Conservation (phyloP, 495 filamentous ascomycete species). For the Apodospora peruviana region DNA sequence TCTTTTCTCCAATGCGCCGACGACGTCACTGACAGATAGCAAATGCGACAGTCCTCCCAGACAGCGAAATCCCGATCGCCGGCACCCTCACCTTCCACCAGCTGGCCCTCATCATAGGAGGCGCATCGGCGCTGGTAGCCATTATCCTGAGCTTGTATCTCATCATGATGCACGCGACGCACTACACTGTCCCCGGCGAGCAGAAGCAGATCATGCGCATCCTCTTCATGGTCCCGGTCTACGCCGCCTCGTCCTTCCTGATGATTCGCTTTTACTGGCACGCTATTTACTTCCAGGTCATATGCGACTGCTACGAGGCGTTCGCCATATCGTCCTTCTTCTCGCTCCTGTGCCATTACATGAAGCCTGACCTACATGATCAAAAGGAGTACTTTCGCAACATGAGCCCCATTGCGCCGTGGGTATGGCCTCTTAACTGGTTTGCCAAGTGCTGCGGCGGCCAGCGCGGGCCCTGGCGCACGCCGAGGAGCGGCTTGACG, state of each 20-base stretch:
- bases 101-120: conserved; percentile 47
- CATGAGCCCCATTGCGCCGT: conserved; percentile 55
- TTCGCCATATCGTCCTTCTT: conserved; percentile 92
- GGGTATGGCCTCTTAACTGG: conserved; percentile 72
- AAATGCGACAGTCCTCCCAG: conserved; percentile 17
- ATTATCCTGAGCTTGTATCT: conserved; percentile 54
- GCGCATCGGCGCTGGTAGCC: conserved; percentile 49
- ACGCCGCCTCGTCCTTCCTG: conserved; percentile 72
- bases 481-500: conserved; percentile 76
- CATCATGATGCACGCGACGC: conserved; percentile 70
- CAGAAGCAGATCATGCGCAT: conserved; percentile 92
- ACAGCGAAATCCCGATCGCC: conserved; percentile 35
- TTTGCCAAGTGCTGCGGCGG: conserved; percentile 64
- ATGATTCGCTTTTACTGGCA: conserved; percentile 73
- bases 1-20: too few species aligned
- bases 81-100: conserved; percentile 52
- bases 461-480: conserved; percentile 61
- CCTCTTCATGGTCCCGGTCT: conserved; percentile 85
- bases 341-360: conserved; percentile 78
- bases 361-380: conserved; percentile 70
- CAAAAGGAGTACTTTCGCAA: conserved; percentile 86
- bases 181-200: conserved; percentile 78
- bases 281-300: conserved; percentile 74
- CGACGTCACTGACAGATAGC: too few species aligned
- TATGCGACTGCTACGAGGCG: conserved; percentile 86